A percentile compares a stretch with the other conserved stretches of the same genome.
Conservation (phyloP, 2,329 filamentous ascomycete species). For the Tolypocladium ovalisporum region DNA sequence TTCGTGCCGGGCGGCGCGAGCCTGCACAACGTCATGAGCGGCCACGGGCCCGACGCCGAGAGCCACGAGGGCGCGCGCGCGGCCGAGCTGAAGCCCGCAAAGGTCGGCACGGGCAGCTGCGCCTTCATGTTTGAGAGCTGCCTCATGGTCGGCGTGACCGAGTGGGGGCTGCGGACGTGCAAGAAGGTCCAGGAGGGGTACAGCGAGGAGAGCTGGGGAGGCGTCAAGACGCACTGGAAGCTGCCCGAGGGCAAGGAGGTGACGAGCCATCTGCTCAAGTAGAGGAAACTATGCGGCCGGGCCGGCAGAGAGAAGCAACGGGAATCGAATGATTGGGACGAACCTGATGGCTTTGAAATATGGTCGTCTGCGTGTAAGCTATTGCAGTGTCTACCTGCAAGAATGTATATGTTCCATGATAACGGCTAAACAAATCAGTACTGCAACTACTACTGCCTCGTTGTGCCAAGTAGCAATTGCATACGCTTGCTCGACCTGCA, state of each 20-base stretch:
- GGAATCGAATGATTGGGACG: neutral
- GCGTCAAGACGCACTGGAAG: conserved; percentile 52
- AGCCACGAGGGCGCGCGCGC: conserved; percentile 45
- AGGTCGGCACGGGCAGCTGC: conserved; percentile 51
- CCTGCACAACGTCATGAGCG: conserved; percentile 62
- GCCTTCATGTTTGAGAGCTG: conserved; percentile 63
- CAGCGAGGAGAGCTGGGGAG: conserved; percentile 69
- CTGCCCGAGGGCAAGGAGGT: conserved; percentile 24
- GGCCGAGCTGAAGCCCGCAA: conserved; percentile 40
- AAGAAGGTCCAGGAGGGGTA: conserved; percentile 35
- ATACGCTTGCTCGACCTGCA: no score
- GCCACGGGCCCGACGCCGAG: conserved; percentile 49
- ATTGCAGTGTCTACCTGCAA: neutral
- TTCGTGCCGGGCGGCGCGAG: conserved; percentile 48
- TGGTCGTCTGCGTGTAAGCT: neutral
- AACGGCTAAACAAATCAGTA: neutral
- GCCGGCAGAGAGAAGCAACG: no score
- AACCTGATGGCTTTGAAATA: neutral
- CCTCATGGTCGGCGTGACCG: conserved; percentile 60
- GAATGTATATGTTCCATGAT: neutral
- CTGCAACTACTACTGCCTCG: no score
- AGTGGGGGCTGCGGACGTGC: conserved; percentile 55
- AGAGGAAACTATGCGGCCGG: neutral
- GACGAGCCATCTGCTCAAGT: conserved; percentile 9
- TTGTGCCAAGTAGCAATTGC: no score